phyloP scores from a whole-genome alignment of 148 eudicot genomes.

The Nepenthes mirabilis region DNA sequence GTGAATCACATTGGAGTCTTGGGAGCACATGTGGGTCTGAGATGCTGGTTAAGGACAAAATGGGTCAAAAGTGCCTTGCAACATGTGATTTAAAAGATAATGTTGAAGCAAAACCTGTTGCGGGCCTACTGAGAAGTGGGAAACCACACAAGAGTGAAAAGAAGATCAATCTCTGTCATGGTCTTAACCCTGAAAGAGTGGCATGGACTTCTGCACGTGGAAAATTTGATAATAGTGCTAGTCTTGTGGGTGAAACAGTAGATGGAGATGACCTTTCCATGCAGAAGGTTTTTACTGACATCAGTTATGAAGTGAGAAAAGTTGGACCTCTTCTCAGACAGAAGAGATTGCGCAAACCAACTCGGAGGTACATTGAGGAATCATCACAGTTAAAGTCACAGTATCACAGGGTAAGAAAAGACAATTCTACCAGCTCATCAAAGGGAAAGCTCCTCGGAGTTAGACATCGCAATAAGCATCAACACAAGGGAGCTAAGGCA shows the following conservation, averaged over 20 bases:
- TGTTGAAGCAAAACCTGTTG: conserved; percentile 12
- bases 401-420: conserved; percentile 17
- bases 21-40: conserved; percentile 13
- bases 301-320: conserved; percentile 14
- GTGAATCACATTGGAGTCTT: conserved; percentile 12
- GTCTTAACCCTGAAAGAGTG: conserved; percentile 5
- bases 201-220: neutral
- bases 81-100: conserved; percentile 10
- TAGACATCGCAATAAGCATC: conserved; percentile 21
- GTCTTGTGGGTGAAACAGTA: conserved; percentile 12
- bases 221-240: conserved; percentile 11
- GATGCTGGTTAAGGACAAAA: conserved; percentile 11
- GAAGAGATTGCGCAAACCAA: conserved; percentile 44
- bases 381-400: conserved; percentile 14
- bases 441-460: conserved; percentile 18
- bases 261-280: conserved; percentile 10
- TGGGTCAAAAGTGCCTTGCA: conserved; percentile 9
- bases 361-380: conserved; percentile 37
- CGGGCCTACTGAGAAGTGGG: conserved; percentile 7
- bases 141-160: conserved; percentile 7
- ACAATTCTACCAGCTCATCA: conserved; percentile 12
- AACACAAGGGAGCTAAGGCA: conserved; percentile 8
- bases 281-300: conserved; percentile 11
- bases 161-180: conserved; percentile 2
- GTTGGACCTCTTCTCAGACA: conserved; percentile 15